These are phyloP conservation scores for Pseudonitzschia multiseries DNA, from an alignment of 108 stramenopile genomes.

Conservation along the genomic window DNA sequence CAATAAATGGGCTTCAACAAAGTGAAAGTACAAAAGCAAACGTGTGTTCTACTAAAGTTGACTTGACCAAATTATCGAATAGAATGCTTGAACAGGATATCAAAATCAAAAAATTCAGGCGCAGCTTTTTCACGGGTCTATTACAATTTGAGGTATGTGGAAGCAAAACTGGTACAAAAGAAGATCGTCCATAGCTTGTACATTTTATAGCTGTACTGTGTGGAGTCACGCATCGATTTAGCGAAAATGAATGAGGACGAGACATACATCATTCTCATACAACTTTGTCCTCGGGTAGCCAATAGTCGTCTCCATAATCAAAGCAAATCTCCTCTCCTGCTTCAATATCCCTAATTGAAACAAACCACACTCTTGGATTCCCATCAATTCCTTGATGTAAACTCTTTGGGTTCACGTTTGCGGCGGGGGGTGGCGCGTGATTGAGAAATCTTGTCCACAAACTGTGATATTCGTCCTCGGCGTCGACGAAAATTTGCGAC, in stretches of 20 bases:
- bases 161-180: too few species aligned
- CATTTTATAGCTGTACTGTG: too few species aligned
- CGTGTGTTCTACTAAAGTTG: too few species aligned
- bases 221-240: neutral
- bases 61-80: too few species aligned
- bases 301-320: slow-evolving; percentile 86
- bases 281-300: slow-evolving; percentile 26
- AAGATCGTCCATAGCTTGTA: too few species aligned
- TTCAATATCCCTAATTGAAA: slow-evolving; percentile 62
- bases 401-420: slow-evolving; percentile 42
- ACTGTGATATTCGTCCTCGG: slow-evolving; percentile 48
- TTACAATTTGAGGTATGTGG: too few species aligned
- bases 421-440: slow-evolving; percentile 35
- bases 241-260: neutral
- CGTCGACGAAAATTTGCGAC: slow-evolving; percentile 36
- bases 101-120: too few species aligned
- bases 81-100: too few species aligned
- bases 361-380: slow-evolving; percentile 71
- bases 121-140: too few species aligned
- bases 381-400: slow-evolving; percentile 34
- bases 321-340: slow-evolving; percentile 85
- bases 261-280: neutral
- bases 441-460: slow-evolving; percentile 54
- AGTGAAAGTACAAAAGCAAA: too few species aligned
- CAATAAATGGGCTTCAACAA: too few species aligned